Conservation (phyloP, 176 grass and related monocot genomes). For the Ensete ventricosum region DNA sequence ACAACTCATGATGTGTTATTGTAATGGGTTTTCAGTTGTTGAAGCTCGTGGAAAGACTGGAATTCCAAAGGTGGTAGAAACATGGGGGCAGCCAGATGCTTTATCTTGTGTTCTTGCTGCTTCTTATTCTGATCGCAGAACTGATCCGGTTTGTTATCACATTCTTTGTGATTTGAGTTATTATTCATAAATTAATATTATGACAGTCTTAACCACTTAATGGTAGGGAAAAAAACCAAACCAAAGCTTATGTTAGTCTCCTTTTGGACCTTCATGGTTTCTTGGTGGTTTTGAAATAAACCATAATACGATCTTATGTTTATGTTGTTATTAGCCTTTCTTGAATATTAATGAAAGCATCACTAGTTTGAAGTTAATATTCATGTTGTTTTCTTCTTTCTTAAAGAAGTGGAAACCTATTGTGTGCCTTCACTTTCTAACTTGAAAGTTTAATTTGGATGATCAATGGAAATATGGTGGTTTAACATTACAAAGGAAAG, state of each 20-base stretch:
- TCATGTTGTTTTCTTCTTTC: not conserved
- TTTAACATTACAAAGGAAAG: not conserved
- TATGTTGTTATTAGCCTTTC: not conserved
- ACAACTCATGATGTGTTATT: not conserved
- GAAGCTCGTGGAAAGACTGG: constrained; percentile 53
- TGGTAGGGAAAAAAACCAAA: not conserved
- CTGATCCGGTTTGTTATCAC: constrained; percentile 44
- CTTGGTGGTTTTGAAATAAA: not conserved
- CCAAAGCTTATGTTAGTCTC: not conserved
- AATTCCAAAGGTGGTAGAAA: constrained; percentile 65
- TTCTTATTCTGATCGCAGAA: constrained; percentile 44
- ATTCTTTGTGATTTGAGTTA: not conserved
- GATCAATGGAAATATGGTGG: not conserved
- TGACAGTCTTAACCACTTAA: not conserved
- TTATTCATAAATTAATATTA: not conserved
- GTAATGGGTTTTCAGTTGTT: constrained; percentile 33
- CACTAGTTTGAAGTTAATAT: not conserved
- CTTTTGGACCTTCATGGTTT: not conserved
- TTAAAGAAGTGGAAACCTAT: not conserved
- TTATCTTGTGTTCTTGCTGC: constrained; percentile 42
- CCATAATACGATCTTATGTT: not conserved
- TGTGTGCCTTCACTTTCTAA: not conserved
- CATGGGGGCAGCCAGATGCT: constrained; percentile 72
- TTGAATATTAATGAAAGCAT: not conserved
- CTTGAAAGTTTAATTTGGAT: not conserved